Conservation (phyloP, 352 stramenopile genomes). For the Pythium apleroticum region DNA sequence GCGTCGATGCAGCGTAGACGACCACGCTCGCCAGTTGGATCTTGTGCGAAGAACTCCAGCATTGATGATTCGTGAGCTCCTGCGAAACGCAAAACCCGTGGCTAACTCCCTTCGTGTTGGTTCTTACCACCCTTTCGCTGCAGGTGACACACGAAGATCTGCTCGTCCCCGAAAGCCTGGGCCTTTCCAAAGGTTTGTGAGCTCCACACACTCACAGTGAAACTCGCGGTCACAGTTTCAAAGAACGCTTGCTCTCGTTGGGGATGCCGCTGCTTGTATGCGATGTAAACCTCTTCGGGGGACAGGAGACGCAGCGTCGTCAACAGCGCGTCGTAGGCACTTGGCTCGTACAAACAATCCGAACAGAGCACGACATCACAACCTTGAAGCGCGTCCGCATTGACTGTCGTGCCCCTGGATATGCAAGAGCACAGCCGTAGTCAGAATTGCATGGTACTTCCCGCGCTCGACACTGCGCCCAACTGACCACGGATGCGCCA, state of each 20-base stretch:
- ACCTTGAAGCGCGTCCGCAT: neutral
- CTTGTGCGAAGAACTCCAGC: no score
- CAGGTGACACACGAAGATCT: neutral
- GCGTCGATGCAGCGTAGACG: no score
- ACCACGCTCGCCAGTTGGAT: no score
- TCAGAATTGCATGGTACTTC: no score
- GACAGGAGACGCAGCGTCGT: slow-evolving; percentile 40
- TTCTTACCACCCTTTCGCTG: neutral
- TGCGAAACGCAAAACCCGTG: no score
- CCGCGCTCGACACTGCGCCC: neutral
- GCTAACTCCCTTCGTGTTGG: neutral
- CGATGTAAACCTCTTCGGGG: slow-evolving; percentile 38
- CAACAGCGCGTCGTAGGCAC: slow-evolving; percentile 38
- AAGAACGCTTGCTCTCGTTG: slow-evolving; percentile 56
- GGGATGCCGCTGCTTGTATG: slow-evolving; percentile 70
- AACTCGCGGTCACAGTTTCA: slow-evolving; percentile 30
- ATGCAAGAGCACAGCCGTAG: no score
- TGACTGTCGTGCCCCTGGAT: slow-evolving; percentile 17
- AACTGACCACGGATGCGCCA: slow-evolving; percentile 43
- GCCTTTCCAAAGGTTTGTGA: neutral
- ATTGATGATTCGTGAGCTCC: no score
- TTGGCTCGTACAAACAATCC: slow-evolving; percentile 70
- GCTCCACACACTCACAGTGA: slow-evolving; percentile 42
- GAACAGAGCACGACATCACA: slow-evolving; percentile 48
- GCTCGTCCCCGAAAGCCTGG: neutral